A percentile compares a stretch with the other conserved stretches of the same genome.
phyloP scores from a whole-genome alignment of 2,329 filamentous ascomycete genomes.

The Ilyonectria destructans region DNA sequence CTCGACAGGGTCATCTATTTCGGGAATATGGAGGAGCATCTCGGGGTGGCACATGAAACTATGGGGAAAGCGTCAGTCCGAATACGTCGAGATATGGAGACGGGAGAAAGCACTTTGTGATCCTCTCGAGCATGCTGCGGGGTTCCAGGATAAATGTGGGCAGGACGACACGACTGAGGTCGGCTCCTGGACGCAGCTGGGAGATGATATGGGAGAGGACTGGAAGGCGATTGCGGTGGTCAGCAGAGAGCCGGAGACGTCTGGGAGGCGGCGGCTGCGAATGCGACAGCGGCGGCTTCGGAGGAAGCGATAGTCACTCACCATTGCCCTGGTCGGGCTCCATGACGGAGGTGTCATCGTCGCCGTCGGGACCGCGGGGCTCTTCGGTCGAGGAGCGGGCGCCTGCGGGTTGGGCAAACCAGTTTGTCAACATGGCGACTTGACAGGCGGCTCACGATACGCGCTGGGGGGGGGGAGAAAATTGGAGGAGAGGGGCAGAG shows the following conservation, averaged over 20 bases:
- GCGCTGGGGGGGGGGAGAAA: constrained; percentile 25
- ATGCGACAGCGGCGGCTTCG: constrained; percentile 27
- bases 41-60: constrained; percentile 99
- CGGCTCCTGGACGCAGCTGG: constrained; percentile 94
- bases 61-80: constrained; percentile 37
- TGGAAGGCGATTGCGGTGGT: constrained; percentile 56
- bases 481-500: constrained; percentile 39
- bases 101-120: constrained; percentile 83
- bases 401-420: constrained; percentile 60
- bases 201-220: constrained; percentile 98
- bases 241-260: constrained; percentile 27
- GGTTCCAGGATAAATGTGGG: constrained; percentile 99
- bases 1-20: constrained; percentile 89
- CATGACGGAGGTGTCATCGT: constrained; percentile 85
- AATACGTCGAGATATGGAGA: constrained; percentile 6
- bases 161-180: constrained; percentile 93
- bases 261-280: constrained; percentile 16
- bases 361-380: constrained; percentile 57
- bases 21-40: constrained; percentile 89
- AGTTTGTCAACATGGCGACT: constrained; percentile 61
- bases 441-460: constrained; percentile 26
- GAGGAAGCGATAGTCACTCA: constrained; percentile 62
- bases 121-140: constrained; percentile 97
- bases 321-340: constrained; percentile 96
- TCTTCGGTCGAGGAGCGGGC: constrained; percentile 74